Evolutionary conservation across 371 early-diverging fungal genomes (phyloP).

Genomic region (Haplosporangium sp.): DNA sequence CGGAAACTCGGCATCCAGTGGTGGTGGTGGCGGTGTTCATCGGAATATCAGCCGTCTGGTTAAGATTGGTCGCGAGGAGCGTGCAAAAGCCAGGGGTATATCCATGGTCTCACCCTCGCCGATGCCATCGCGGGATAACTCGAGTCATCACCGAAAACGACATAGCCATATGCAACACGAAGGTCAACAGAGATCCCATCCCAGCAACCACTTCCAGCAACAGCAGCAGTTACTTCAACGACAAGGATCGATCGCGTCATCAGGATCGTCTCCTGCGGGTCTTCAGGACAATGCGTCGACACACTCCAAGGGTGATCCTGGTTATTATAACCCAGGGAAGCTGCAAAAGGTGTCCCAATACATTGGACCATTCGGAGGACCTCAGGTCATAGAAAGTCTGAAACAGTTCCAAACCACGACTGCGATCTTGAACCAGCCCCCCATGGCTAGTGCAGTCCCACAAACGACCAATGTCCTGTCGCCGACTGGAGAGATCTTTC

Average conservation of each 20-base stretch:
- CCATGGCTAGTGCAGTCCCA: neutral
- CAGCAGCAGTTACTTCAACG: slow-evolving; percentile 13
- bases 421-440: slow-evolving; percentile 39
- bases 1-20: too few species aligned
- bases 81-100: slow-evolving; percentile 33
- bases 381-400: slow-evolving; percentile 50
- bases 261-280: slow-evolving; percentile 20
- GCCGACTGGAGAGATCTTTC: slow-evolving; percentile 23
- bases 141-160: slow-evolving; percentile 22
- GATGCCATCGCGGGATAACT: slow-evolving; percentile 2
- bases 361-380: slow-evolving; percentile 48
- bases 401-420: slow-evolving; percentile 50
- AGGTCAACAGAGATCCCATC: slow-evolving; percentile 25
- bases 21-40: too few species aligned
- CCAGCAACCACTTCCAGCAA: slow-evolving; percentile 7
- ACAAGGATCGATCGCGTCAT: slow-evolving; percentile 14
- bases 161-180: slow-evolving; percentile 40
- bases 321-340: slow-evolving; percentile 38
- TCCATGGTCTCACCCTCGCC: slow-evolving; percentile 23
- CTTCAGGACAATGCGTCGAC: slow-evolving; percentile 7
- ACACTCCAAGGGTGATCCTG: slow-evolving; percentile 1
- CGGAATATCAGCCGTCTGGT: slow-evolving; percentile 40
- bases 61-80: slow-evolving; percentile 50
- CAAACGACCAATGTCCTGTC: slow-evolving; percentile 20
- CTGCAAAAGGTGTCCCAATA: slow-evolving; percentile 52